Base-by-base conservation (phyloP, 441 rosid species). In the Syzygium malaccense region DNA sequence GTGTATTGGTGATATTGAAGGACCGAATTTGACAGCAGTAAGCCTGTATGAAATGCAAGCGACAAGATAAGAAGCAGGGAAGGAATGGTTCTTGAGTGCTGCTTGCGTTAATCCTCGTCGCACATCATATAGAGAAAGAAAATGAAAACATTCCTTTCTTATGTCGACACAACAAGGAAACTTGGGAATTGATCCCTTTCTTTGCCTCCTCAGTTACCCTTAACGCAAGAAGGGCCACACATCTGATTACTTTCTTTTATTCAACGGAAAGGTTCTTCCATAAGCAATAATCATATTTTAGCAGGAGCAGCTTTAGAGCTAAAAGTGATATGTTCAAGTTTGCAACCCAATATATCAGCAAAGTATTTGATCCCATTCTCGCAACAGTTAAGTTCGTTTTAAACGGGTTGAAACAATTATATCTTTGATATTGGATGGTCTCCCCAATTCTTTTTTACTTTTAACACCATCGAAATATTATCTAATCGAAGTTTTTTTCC, bases 1-100 rank as follows among this genome's bases (percentile, higher is more conserved):
- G 48, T 33, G 26, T 10, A 3, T 0, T 0, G 79, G 20, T 1
- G 25, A 19, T 30, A 66, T 0, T 3, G 19, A 33, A 33, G 79
- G 48, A 68, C 3, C 26, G 4, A 68, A 32, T 33, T 68, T 3
- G 48, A 19, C 26, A 33, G 79, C 7, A 3, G 26, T 1, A 0
- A 33, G 79, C 48, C 1, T 20, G 48, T 4, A 33, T 19, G 48
- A 68, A 33, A 2, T 71, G 49, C 26, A 37, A 11, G 80, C 8
- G 20, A 19, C 28, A 3, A 71, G 26, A 68, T 19, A 10, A 10
- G 49, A 71, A 71, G 12, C 45, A 18, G 23, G 20, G 80, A 37
- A 71, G 80, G 25, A 20, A 71, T 71, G 80, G 28, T 37, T 20
- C 15, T 71, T 19, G 49, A 37, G 80, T 37, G 80, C 4, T 12